Base-by-base conservation (phyloP, 345 rosid species). In the Murraya paniculata region DNA sequence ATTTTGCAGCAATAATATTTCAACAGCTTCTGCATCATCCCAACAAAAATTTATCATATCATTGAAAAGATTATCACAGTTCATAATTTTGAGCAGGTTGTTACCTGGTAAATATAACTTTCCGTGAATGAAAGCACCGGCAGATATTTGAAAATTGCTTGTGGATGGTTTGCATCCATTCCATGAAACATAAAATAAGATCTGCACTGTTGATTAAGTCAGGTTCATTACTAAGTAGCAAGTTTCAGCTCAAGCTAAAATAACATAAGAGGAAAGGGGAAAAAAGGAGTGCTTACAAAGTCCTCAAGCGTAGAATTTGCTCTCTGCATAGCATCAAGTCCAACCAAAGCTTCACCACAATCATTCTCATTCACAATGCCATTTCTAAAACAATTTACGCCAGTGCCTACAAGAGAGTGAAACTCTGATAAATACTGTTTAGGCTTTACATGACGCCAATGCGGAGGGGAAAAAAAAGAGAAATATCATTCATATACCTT, bases 221-320 rank as follows among this genome's bases (percentile, higher is more conserved):
- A 74, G 41, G 39, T 41, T 41, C 24, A 64, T 13, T 27, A 38
- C 30, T 21, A 13, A 41, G 27, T 75, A 62, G 41, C n/a, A 64
- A 59, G 65, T 31, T 36, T 36, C 55, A 58, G 14, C n/a, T 24
- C 2, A 25, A 36, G 35, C 16, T 6, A 71, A 70, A 35, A 81
- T 21, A 2, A 50, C 38, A 5, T 22, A 65, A 56, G 53, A 7
- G 11, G 3, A 0, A 0, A 7, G 39, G 0, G 45, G 45, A 55
- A 53, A 33, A 24, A 22, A 31, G 27, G n/a, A n/a, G 71, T 36
- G 80, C 99, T 87, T 82, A 95, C 96, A 65, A 93, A 92, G 87
- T 92, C 97, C 85, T 91, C 96, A 75, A 93, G 91, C 6, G 99
- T 93, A 84, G 99, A 93, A 89, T 91, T 95, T 59, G 99, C 97